Evolutionary conservation across 192 early-diverging fungal species (phyloP).

Genomic region (Umbelopsis sp.): DNA sequence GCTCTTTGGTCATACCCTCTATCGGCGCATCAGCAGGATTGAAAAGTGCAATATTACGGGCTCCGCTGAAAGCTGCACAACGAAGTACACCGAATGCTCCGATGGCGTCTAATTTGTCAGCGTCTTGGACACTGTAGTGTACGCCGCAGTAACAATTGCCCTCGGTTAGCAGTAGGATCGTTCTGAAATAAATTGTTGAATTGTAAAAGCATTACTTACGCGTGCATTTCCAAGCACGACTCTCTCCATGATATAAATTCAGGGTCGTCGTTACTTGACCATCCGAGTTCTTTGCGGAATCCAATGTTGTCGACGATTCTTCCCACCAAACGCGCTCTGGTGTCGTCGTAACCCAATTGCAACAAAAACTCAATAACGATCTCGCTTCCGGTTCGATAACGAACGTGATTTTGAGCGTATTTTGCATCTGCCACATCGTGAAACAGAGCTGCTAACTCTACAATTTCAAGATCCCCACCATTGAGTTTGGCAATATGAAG

Average conservation of each 20-base stretch:
- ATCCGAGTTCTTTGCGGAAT: conserved; percentile 69
- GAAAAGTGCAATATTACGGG: conserved; percentile 61
- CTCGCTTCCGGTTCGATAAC: conserved; percentile 46
- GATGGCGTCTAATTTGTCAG: conserved; percentile 73
- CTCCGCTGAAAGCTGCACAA: conserved; percentile 70
- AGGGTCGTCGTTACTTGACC: conserved; percentile 42
- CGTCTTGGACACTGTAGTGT: conserved; percentile 64
- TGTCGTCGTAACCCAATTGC: conserved; percentile 35
- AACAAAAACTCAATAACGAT: conserved; percentile 50
- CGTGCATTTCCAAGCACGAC: conserved; percentile 59
- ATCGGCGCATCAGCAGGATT: conserved; percentile 52
- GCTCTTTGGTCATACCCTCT: conserved; percentile 60
- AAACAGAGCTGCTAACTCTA: conserved; percentile 67
- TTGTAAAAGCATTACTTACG: conserved; percentile 37
- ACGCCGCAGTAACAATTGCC: background rate
- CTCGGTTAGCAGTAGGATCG: too few relatives aligned
- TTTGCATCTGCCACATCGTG: conserved; percentile 75
- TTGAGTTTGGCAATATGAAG: conserved; percentile 44
- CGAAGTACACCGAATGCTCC: conserved; percentile 76
- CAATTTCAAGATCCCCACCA: conserved; percentile 54
- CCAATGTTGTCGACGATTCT: conserved; percentile 65
- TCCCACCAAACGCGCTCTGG: conserved; percentile 50
- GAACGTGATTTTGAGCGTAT: conserved; percentile 51
- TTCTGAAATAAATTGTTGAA: too few relatives aligned
- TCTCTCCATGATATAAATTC: conserved; percentile 54